Evolutionary conservation across 2,329 filamentous ascomycete species (phyloP).

Genomic region (Aspergillus fumigatus): DNA sequence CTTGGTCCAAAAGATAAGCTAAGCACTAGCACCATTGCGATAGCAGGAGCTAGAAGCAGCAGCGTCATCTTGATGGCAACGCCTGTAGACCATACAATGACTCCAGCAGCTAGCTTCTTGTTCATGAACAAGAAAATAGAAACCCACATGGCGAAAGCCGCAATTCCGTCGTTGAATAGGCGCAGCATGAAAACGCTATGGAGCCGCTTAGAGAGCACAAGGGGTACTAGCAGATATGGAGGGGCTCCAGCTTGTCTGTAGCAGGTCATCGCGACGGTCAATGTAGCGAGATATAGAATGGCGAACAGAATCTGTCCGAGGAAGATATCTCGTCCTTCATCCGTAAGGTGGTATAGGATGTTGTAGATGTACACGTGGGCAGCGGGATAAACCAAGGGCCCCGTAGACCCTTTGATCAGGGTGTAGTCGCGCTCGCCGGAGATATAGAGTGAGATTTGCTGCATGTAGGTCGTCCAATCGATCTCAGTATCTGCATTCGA

Average conservation of each 20-base stretch:
- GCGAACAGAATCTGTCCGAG: conserved; percentile 82
- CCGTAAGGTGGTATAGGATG: conserved; percentile 70
- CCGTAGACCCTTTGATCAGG: conserved; percentile 79
- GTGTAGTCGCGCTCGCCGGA: conserved; percentile 85
- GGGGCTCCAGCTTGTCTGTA: conserved; percentile 58
- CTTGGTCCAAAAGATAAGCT: conserved; percentile 63
- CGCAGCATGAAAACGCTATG: conserved; percentile 91
- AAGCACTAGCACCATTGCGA: conserved; percentile 72
- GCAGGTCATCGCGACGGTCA: conserved; percentile 74
- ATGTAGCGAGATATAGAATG: conserved; percentile 68
- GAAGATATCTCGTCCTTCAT: conserved; percentile 68
- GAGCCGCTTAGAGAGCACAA: conserved; percentile 83
- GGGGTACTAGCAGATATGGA: conserved; percentile 78
- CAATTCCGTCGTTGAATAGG: conserved; percentile 94
- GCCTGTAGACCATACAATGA: conserved; percentile 68
- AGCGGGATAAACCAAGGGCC: conserved; percentile 91
- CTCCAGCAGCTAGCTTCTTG: conserved; percentile 67
- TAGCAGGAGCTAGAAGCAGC: conserved; percentile 73
- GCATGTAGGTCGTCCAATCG: conserved; percentile 96
- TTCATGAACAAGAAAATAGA: conserved; percentile 76
- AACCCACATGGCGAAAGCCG: conserved; percentile 74
- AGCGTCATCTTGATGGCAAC: conserved; percentile 95
- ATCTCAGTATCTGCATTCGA: conserved; percentile 80
- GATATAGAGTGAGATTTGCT: conserved; percentile 76
- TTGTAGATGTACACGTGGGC: conserved; percentile 91